These are phyloP conservation scores for Helicocarpus griseus DNA, from an alignment of 2,329 filamentous ascomycete species.

Conservation along the genomic window DNA sequence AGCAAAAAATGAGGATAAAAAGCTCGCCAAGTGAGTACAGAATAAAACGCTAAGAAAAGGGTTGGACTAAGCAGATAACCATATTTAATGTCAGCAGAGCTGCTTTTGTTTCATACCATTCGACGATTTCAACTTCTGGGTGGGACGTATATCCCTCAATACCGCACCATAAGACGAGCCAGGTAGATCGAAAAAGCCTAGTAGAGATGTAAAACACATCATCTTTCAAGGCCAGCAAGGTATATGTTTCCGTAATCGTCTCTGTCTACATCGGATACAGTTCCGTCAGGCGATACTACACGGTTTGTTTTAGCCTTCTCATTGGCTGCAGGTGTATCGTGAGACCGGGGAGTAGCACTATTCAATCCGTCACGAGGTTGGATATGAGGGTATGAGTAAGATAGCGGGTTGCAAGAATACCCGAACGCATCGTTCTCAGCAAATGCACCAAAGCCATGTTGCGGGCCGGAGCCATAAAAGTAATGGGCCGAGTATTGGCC, in stretches of 20 bases:
- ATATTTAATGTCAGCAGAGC: not conserved
- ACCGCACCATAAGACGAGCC: too few relatives aligned
- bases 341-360: conserved; percentile 3
- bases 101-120: not conserved
- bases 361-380: conserved; percentile 6
- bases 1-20: not conserved
- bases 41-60: not conserved
- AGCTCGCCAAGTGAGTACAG: not conserved
- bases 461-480: conserved; percentile 17
- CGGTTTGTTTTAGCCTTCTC: conserved; percentile 13
- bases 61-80: not conserved
- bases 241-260: conserved; percentile 26
- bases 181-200: not conserved
- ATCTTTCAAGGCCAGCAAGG: conserved; percentile 16
- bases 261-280: conserved; percentile 25
- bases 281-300: conserved; percentile 24
- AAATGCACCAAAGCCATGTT: conserved; percentile 17
- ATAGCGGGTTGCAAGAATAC: conserved; percentile 26
- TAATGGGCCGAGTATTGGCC: conserved; percentile 18
- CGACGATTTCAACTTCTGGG: not conserved
- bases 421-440: conserved; percentile 18
- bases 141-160: not conserved
- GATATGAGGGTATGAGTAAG: conserved; percentile 16
- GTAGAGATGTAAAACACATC: not conserved
- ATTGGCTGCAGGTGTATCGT: conserved; percentile 5